Conservation (phyloP, 148 eudicot species). For the Rhododendron williamsianum region DNA sequence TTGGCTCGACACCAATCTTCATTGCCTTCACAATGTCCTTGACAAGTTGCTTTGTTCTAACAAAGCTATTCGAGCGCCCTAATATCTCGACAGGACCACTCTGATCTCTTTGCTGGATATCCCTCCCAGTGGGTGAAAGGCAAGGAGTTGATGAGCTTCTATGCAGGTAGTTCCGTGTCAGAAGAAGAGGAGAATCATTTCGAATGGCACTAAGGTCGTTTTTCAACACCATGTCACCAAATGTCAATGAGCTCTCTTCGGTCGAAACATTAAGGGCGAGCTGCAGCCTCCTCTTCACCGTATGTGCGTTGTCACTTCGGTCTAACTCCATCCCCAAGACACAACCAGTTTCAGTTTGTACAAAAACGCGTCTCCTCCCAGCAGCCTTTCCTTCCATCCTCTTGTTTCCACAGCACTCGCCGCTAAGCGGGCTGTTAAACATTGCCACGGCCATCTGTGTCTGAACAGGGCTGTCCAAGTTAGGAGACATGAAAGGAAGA, state of each 20-base stretch:
- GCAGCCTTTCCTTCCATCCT: conserved; percentile 45
- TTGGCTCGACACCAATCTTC: conserved; percentile 74
- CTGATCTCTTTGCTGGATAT: conserved; percentile 57
- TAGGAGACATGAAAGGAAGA: conserved; percentile 49
- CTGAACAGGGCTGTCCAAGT: conserved; percentile 74
- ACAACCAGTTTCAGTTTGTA: conserved; percentile 87
- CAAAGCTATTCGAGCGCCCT: conserved; percentile 45
- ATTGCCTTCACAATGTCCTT: conserved; percentile 68
- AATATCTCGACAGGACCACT: conserved; percentile 75
- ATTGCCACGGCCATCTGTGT: conserved; percentile 73
- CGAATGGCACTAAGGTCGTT: conserved; percentile 82
- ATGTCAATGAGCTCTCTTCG: conserved; percentile 83
- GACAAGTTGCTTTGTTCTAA: conserved; percentile 46
- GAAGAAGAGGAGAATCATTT: conserved; percentile 77
- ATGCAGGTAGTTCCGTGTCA: conserved; percentile 63
- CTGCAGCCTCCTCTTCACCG: conserved; percentile 83
- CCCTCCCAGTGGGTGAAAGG: conserved; percentile 72
- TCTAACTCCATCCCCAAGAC: conserved; percentile 93
- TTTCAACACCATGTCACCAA: conserved; percentile 85
- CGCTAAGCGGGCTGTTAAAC: conserved; percentile 52
- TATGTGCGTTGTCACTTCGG: conserved; percentile 83
- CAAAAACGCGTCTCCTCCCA: conserved; percentile 80
- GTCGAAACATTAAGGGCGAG: conserved; percentile 69
- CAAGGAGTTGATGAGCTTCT: conserved; percentile 97
- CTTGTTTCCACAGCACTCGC: conserved; percentile 43